These are phyloP conservation scores for Nasturtium officinale DNA, from an alignment of 345 rosid genomes.

Conservation along the genomic window DNA sequence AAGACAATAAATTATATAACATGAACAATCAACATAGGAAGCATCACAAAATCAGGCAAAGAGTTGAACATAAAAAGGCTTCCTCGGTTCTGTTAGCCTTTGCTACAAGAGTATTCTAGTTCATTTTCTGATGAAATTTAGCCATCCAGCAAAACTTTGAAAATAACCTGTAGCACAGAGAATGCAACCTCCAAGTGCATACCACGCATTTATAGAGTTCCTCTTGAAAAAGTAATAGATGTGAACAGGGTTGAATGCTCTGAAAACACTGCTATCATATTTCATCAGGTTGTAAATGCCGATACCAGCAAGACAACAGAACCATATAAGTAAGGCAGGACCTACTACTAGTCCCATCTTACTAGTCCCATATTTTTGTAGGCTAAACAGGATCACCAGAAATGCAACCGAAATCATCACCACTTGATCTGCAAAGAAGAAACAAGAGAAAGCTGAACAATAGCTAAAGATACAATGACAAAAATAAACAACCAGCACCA, in stretches of 20 bases:
- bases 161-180: conserved; percentile 92
- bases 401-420: conserved; percentile 89
- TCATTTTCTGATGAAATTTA: conserved; percentile 23
- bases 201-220: conserved; percentile 88
- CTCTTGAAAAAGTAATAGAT: conserved; percentile 88
- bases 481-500: neutral
- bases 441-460: conserved; percentile 39
- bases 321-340: conserved; percentile 96
- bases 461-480: conserved; percentile 14
- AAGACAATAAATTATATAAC: conserved; percentile 36
- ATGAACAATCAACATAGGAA: conserved; percentile 18
- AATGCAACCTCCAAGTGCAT: conserved; percentile 96
- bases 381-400: conserved; percentile 87
- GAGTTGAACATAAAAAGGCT: conserved; percentile 10
- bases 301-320: conserved; percentile 89
- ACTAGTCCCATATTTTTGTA: conserved; percentile 98
- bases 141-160: conserved; percentile 16
- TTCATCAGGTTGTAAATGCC: conserved; percentile 85
- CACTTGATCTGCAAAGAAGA: conserved; percentile 79
- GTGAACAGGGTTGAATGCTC: conserved; percentile 90
- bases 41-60: neutral
- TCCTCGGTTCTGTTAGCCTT: neutral
- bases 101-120: conserved; percentile 17
- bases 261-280: conserved; percentile 72
- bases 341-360: conserved; percentile 94